Evolutionary conservation across 1,139 yeast genomes (phyloP), one percentile per base, ranked within the genome.

Genomic region (Petasospora rhodanensis): DNA sequence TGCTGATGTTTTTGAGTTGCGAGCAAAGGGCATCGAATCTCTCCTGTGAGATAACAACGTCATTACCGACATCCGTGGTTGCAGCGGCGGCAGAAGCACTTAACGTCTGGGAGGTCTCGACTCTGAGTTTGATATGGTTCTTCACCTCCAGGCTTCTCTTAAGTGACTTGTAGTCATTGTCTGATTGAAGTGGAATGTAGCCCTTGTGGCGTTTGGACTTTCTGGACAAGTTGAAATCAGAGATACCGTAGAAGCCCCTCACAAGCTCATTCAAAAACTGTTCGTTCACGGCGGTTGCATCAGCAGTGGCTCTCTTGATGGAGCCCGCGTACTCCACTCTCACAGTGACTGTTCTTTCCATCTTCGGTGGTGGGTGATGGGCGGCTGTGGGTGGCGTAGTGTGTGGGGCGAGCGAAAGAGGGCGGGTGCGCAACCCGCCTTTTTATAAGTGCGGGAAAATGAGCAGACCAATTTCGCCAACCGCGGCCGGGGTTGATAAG

Each of bases 91-190:
- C n/a, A n/a, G n/a, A n/a, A n/a, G n/a, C n/a, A n/a, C n/a, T n/a
- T n/a, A n/a, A n/a, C n/a, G n/a, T n/a, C n/a, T n/a, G n/a, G n/a
- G n/a, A n/a, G n/a, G n/a, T n/a, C n/a, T n/a, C n/a, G n/a, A 42
- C 42, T 16, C 38, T 38, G 31, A 57, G 30, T 31, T 51, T 49
- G 28, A 57, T 29, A 35, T 52, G 54, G 19, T 46, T 46, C 45
- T 62, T 62, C 26, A 64, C 68, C 21, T 50, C 43, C 24, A 64
- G 42, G 16, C 76, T 70, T 41, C 79, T 61, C 21, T 54, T 49
- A 39, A 75, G 55, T 12, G 69, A 58, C 42, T 58, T 64, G 50
- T 68, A 74, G 42, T 73, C 79, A 10, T 59, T 58, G 3, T 38
- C 47, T 5, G 59, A 34, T 24, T 61, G 64, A 47, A 75, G 59